Conservation (phyloP, 2,329 filamentous ascomycete genomes). For the Aspergillus fructus region DNA sequence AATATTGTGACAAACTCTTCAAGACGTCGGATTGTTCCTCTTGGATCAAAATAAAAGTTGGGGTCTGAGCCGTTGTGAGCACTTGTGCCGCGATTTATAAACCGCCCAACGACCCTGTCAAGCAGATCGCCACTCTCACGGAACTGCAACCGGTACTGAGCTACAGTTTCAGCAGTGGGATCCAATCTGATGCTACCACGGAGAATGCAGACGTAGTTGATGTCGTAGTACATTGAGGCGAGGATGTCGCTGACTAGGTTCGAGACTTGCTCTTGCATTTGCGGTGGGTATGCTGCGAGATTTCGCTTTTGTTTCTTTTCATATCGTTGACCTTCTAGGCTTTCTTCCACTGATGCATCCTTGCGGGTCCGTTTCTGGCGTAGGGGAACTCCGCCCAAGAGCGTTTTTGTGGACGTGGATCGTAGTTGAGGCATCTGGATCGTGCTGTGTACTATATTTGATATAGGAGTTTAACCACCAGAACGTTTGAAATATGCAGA, state of each 20-base stretch:
- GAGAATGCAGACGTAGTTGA: slow-evolving; percentile 15
- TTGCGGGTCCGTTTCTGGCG: not conserved
- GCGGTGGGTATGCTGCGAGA: not conserved
- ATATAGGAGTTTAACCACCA: too few relatives aligned
- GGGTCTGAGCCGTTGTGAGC: too few relatives aligned
- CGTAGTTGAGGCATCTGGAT: too few relatives aligned
- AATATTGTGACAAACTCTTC: slow-evolving; percentile 11
- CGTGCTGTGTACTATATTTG: too few relatives aligned
- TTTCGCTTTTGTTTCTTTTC: not conserved
- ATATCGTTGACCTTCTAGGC: not conserved
- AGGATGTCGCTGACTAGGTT: slow-evolving; percentile 8
- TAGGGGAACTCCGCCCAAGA: too few relatives aligned
- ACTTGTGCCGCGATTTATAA: not conserved
- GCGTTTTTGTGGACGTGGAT: too few relatives aligned
- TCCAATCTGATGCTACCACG: not conserved
- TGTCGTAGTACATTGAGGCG: slow-evolving; percentile 21
- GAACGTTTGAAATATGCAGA: too few relatives aligned
- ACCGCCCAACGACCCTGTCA: not conserved
- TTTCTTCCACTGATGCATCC: not conserved
- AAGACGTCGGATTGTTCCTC: not conserved
- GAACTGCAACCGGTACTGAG: slow-evolving; percentile 4
- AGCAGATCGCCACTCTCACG: not conserved
- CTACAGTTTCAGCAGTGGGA: not conserved
- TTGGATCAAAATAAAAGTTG: not conserved
- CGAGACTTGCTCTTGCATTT: not conserved